A percentile compares a stretch with the other conserved stretches of the same genome.
Conservation (phyloP, 495 filamentous ascomycete genomes). For the Aspergillus hancockii region DNA sequence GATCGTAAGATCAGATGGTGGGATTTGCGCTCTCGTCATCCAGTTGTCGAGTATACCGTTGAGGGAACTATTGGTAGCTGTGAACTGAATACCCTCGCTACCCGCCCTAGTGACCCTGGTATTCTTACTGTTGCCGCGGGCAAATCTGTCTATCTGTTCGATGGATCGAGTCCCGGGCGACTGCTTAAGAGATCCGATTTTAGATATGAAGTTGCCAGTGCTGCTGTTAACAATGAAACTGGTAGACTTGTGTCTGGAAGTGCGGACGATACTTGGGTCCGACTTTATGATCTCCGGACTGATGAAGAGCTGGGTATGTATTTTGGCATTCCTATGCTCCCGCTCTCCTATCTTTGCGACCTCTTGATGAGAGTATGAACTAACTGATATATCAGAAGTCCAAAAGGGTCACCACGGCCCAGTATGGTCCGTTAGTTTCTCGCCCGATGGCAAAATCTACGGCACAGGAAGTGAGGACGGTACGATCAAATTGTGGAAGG, state of each 20-base stretch:
- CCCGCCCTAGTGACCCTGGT: conserved; percentile 41
- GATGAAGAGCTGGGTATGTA: conserved; percentile 71
- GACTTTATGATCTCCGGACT: conserved; percentile 83
- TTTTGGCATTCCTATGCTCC: neutral
- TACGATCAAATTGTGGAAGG: conserved; percentile 92
- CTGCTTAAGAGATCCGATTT: conserved; percentile 77
- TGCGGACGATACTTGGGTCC: conserved; percentile 86
- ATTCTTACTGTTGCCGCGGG: conserved; percentile 67
- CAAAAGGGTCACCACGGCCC: conserved; percentile 98
- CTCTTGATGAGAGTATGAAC: neutral
- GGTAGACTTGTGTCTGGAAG: conserved; percentile 86
- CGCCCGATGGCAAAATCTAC: conserved; percentile 92
- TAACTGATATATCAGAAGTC: conserved; percentile 59
- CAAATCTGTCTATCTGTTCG: conserved; percentile 90
- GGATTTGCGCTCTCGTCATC: conserved; percentile 73
- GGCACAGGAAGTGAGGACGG: conserved; percentile 96
- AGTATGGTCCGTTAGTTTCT: conserved; percentile 93
- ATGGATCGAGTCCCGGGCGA: conserved; percentile 65
- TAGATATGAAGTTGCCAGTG: conserved; percentile 81
- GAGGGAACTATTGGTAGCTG: conserved; percentile 87
- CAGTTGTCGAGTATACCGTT: conserved; percentile 69
- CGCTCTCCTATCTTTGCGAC: neutral
- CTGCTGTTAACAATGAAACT: conserved; percentile 78
- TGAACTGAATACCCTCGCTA: conserved; percentile 67
- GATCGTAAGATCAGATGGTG: conserved; percentile 94